phyloP scores from a whole-genome alignment of 257 asterid species.

The Lycium ferocissimum region DNA sequence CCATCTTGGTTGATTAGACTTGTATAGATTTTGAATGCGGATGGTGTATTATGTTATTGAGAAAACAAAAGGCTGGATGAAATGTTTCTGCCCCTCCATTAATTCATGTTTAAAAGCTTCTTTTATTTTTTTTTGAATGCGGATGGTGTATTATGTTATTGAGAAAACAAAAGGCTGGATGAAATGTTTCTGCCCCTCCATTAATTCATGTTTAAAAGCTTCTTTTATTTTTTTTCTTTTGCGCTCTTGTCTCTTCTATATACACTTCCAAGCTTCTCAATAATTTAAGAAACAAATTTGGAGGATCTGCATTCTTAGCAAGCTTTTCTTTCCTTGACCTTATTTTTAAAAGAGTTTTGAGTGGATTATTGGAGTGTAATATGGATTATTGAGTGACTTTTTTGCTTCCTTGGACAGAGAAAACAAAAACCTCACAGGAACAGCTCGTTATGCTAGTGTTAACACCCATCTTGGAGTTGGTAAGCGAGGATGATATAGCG shows the following conservation, averaged over 20 bases:
- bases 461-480: slow-evolving; percentile 99
- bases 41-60: not conserved
- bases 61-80: not conserved
- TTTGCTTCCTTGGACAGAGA: slow-evolving; percentile 61
- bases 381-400: slow-evolving; percentile 9
- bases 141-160: not conserved
- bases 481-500: slow-evolving; percentile 54
- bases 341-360: not conserved
- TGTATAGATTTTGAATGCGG: not conserved
- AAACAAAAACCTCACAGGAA: slow-evolving; percentile 96
- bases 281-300: not conserved
- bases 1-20: not conserved
- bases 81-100: not conserved
- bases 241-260: not conserved
- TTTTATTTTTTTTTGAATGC: not conserved
- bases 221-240: not conserved
- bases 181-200: not conserved
- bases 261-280: slow-evolving; percentile 14
- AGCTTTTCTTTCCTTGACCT: not conserved
- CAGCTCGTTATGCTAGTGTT: slow-evolving; percentile 97
- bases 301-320: not conserved
- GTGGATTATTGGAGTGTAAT: not conserved
- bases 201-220: not conserved
- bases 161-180: not conserved
- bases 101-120: not conserved